Conservation (phyloP, 2,329 filamentous ascomycete species). For the Esteya vermicola region DNA sequence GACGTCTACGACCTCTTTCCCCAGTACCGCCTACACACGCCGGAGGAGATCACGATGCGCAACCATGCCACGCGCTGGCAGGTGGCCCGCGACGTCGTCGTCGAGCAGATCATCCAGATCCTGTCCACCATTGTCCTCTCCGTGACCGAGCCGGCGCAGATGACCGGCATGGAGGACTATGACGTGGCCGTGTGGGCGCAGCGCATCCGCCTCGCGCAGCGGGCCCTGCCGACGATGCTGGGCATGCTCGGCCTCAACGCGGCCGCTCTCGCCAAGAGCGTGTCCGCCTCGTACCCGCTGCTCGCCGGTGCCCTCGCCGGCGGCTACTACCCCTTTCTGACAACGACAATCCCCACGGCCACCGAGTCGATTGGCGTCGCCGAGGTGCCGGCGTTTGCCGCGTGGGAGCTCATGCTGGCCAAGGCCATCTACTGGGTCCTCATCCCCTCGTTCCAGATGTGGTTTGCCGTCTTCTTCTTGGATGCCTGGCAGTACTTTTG, state of each 20-base stretch:
- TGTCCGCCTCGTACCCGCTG: slow-evolving; percentile 56
- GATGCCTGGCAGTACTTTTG: slow-evolving; percentile 99
- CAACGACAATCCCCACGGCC: slow-evolving; percentile 22
- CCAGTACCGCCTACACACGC: slow-evolving; percentile 87
- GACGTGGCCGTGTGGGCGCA: slow-evolving; percentile 85
- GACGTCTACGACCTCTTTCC: slow-evolving; percentile 78
- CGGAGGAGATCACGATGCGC: slow-evolving; percentile 73
- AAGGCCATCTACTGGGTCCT: slow-evolving; percentile 66
- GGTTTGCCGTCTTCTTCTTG: slow-evolving; percentile 58
- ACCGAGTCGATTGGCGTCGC: slow-evolving; percentile 31
- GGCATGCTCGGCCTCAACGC: slow-evolving; percentile 65
- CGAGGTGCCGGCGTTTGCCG: slow-evolving; percentile 57
- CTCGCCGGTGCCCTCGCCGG: slow-evolving; percentile 65
- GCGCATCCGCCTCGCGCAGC: slow-evolving; percentile 64
- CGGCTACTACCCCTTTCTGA: slow-evolving; percentile 63
- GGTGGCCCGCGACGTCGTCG: slow-evolving; percentile 75
- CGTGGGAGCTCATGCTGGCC: slow-evolving; percentile 66
- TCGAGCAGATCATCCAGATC: slow-evolving; percentile 87
- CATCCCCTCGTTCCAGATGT: slow-evolving; percentile 66
- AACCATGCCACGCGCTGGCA: slow-evolving; percentile 79
- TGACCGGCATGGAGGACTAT: slow-evolving; percentile 65
- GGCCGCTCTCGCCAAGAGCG: slow-evolving; percentile 56
- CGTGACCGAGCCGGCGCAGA: slow-evolving; percentile 58
- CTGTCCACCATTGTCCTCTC: slow-evolving; percentile 53
- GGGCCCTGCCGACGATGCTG: slow-evolving; percentile 59